Evolutionary conservation across 225 moss, liverwort and hornwort species (phyloP), one percentile per base, ranked within the genome.

Genomic region (Sphagnum tenellum): DNA sequence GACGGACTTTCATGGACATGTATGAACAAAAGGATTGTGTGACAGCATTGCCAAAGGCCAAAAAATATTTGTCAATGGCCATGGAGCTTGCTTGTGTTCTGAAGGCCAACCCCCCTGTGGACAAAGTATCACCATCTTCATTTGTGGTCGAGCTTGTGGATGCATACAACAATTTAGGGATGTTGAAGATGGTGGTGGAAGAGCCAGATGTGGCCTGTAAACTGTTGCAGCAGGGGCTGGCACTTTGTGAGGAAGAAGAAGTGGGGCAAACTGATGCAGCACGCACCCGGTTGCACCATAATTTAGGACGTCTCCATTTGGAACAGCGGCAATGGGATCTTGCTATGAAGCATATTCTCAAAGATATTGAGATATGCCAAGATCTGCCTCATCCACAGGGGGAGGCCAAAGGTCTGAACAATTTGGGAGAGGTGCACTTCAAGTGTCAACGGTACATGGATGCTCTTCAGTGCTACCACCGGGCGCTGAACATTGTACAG

Each of bases 371-470:
- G 70, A 98, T 98, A 46, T 98, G 98, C 68, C 85, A 80, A 70
- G 80, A 73, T 4, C 76, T 98, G 69, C 89, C 86, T 67, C 98
- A 98, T 58, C 79, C 89, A 10, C 98, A 93, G 73, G 98, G 98
- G 64, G 98, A 93, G 73, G 98, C 87, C 60, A 98, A 98, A 77
- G 98, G 98, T 9, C 76, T 89, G 57, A 85, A 90, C 66, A 98
- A 98, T 70, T 76, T 89, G 52, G 98, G 77, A n/a, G 78, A 79
- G 45, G 72, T 93, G 64, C 80, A 88, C 70, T 86, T 89, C 71
- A 98, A 79, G 53, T 73, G 81, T 66, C 86, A 71, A 53, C 90
- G 84, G 13, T 93, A 87, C 60, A 84, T 79, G 13, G 86, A 90
- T 71, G 79, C 89, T 44, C 71, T 77, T 49, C 66, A 69, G 10